These are phyloP conservation scores for Linnemannia hyalina DNA, from an alignment of 192 early-diverging fungal species.

Conservation along the genomic window DNA sequence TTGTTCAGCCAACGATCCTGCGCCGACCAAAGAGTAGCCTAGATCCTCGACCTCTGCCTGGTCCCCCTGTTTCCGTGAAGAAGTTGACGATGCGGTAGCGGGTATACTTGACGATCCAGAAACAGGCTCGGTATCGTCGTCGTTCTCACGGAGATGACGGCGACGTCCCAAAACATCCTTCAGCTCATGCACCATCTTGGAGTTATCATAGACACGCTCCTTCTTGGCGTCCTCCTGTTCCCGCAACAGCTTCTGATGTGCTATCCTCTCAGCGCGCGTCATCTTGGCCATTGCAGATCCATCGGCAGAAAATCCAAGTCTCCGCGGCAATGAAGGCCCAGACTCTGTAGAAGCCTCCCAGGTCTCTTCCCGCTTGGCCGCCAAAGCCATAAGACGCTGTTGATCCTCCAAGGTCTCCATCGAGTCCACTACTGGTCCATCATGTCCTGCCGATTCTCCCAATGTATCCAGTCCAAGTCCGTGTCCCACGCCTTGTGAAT, in stretches of 20 bases:
- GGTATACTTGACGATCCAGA: background rate
- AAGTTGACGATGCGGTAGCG: background rate
- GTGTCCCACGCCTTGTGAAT: constrained; percentile 6
- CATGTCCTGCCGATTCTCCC: constrained; percentile 20
- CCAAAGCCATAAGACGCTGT: constrained; percentile 26
- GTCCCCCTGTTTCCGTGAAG: background rate
- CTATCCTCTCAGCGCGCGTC: constrained; percentile 65
- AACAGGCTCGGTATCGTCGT: constrained; percentile 14
- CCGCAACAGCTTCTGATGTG: constrained; percentile 57
- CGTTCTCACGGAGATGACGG: constrained; percentile 35
- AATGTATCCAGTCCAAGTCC: constrained; percentile 9
- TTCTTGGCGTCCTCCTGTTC: constrained; percentile 58
- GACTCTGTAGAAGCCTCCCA: constrained; percentile 63
- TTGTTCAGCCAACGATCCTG: background rate
- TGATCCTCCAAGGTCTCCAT: constrained; percentile 43
- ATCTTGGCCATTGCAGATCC: constrained; percentile 44
- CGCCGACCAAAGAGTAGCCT: background rate
- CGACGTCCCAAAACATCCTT: constrained; percentile 67
- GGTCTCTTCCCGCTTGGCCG: constrained; percentile 59
- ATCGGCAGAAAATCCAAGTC: background rate
- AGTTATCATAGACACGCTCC: constrained; percentile 46
- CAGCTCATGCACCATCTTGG: constrained; percentile 70
- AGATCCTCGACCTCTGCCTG: background rate
- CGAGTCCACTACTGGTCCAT: constrained; percentile 32
- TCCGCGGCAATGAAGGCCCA: background rate